Evolutionary conservation across 2,329 filamentous ascomycete genomes (phyloP), one percentile per base, ranked within the genome.

Genomic region (Monosporascus sp.): DNA sequence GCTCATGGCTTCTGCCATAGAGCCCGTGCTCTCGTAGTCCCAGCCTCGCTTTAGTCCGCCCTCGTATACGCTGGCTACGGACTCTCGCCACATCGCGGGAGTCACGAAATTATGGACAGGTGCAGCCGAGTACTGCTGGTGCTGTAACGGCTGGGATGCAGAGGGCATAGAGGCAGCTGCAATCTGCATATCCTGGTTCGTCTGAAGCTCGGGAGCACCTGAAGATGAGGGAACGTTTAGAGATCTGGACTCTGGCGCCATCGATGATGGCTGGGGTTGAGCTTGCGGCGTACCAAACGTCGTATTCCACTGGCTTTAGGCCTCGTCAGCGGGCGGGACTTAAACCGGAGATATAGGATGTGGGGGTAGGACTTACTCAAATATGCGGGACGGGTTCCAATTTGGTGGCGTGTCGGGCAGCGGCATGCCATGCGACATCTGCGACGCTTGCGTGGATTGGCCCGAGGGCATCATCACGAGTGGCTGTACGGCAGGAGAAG

Each of bases 361-460:
- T 14, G 48, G 18, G 15, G 49, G 35, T 31, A 37, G 20, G 7
- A 81, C 89, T 79, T 81, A 96, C 91, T 93, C 89, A 79, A 96
- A 93, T 60, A 96, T 91, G 55, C 87, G 83, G 35, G 88, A 82
- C 24, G 91, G 92, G 64, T 96, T 95, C 91, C 91, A 96, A 52
- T 79, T 74, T 24, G 80, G 78, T 48, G 82, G 79, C 55, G 41
- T 44, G n/a, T 88, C 87, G 60, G 83, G 75, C 65, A 89, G 71
- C 46, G 80, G 73, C 68, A 89, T 77, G 45, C 78, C 75, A 55
- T 80, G 75, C 40, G 75, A 65, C 57, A 84, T 75, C 22, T 76
- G 74, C 54, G 76, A 74, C 53, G 73, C 75, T 65, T 82, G 80
- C 26, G 79, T 74, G 63, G 77, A 76, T 68, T 86, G 81, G 53